Base-by-base conservation (phyloP, 179 eudicot genomes). In the Spergularia azorica region DNA sequence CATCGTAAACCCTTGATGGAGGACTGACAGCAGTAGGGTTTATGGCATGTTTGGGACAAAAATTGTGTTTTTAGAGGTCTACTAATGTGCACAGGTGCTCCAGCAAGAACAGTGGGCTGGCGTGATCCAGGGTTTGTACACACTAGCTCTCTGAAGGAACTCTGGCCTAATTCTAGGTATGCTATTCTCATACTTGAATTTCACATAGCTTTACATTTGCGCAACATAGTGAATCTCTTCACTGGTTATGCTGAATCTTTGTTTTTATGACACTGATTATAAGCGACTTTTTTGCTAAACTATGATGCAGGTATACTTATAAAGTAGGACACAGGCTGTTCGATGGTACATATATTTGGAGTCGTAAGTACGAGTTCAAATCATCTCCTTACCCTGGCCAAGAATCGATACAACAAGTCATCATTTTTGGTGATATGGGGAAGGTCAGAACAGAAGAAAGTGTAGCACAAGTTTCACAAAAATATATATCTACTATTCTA, bases 321-420 rank as follows among this genome's bases (percentile, higher is more conserved):
- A 89, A 79, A 80, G 78, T 91, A 68, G 96, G 96, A 61, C 94
- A 93, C 82, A 88, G 70, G 70, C 51, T 93, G 82, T 73, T 62
- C 73, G 77, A 91, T 17, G 90, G 90, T 13, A 79, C 89, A 13
- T 81, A 83, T 78, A 66, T 90, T 41, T 92, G 98, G 98, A 88
- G 92, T 85, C 84, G 74, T 64, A 57, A 41, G 15, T 82, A 89
- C 77, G 79, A 86, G 57, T 94, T 94, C 73, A 87, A 63, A 84
- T 88, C 97, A 73, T 88, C 97, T 72, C 97, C 97, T 76, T 89
- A 89, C 80, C 97, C 97, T 14, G 97, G 97, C 63, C 97, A 93
- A 80, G 85, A 81, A 71, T 91, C 97, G 56, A 62, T 93, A 16
- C 97, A 93, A 62, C 83, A 89, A 14, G 90, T 91, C 17, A 74